Evolutionary conservation across 192 early-diverging fungal species (phyloP).

Genomic region (Funneliformis geosporum): DNA sequence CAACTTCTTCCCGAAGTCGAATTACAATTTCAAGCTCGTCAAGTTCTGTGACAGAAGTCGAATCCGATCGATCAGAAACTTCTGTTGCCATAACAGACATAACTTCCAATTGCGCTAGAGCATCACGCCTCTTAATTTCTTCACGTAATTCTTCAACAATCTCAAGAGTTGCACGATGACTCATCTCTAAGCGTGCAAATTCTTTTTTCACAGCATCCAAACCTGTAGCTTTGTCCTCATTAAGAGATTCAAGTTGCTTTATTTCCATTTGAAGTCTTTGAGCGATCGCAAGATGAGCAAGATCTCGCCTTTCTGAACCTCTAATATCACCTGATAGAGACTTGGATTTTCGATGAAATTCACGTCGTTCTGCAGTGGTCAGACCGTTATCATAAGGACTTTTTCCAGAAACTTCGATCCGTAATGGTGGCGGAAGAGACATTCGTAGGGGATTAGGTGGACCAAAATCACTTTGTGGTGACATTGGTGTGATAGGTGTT

Average conservation of each 20-base stretch:
- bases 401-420: neutral
- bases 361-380: neutral
- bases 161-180: constrained; percentile 30
- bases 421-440: neutral
- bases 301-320: constrained; percentile 9
- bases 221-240: constrained; percentile 27
- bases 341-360: constrained; percentile 7
- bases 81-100: constrained; percentile 12
- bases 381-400: neutral
- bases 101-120: constrained; percentile 9
- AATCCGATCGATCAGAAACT: neutral
- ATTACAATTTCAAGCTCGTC: constrained; percentile 17
- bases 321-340: constrained; percentile 20
- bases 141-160: constrained; percentile 33
- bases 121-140: constrained; percentile 30
- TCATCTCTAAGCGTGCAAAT: constrained; percentile 26
- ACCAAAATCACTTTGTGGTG: neutral
- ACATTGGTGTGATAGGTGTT: neutral
- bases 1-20: constrained; percentile 6
- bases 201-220: constrained; percentile 24
- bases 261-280: constrained; percentile 30
- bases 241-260: constrained; percentile 20
- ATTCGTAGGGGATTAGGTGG: neutral
- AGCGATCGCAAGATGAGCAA: neutral
- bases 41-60: neutral